A percentile compares a stretch with the other conserved stretches of the same genome.
These are phyloP conservation scores for Clonostachys byssicola DNA, from an alignment of 2,329 filamentous ascomycete species.

Conservation along the genomic window DNA sequence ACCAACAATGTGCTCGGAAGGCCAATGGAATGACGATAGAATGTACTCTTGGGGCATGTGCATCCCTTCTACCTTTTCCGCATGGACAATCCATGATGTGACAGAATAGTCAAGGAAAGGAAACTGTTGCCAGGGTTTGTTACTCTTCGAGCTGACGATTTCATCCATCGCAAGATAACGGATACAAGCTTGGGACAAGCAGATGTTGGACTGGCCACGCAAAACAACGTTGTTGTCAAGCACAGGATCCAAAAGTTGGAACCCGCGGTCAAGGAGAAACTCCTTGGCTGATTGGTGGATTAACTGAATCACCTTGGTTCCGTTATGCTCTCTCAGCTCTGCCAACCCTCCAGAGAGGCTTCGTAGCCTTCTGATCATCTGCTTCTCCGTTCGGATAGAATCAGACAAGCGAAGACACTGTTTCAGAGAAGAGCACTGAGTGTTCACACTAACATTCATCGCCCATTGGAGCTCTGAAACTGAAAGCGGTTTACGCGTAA, in stretches of 20 bases:
- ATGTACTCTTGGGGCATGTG: neutral
- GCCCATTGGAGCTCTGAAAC: no score
- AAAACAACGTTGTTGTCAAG: neutral
- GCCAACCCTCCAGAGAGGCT: neutral
- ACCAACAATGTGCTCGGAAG: neutral
- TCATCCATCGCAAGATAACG: neutral
- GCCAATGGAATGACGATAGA: neutral
- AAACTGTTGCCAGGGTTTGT: neutral
- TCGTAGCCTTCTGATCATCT: no score
- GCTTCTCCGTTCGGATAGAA: no score
- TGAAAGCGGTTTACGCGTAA: no score
- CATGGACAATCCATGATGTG: neutral
- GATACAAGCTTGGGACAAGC: neutral
- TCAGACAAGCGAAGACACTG: no score
- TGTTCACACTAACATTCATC: no score
- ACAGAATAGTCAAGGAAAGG: neutral
- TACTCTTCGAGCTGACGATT: neutral
- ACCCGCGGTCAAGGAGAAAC: neutral
- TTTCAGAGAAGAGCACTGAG: no score
- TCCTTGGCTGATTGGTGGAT: slow-evolving; percentile 1
- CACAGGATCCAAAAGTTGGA: neutral
- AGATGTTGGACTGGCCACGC: neutral
- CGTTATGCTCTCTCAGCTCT: neutral
- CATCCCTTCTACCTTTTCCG: neutral
- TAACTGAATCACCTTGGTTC: neutral